Evolutionary conservation across 176 grass and related monocot genomes (phyloP).

Genomic region (Pharus latifolius): DNA sequence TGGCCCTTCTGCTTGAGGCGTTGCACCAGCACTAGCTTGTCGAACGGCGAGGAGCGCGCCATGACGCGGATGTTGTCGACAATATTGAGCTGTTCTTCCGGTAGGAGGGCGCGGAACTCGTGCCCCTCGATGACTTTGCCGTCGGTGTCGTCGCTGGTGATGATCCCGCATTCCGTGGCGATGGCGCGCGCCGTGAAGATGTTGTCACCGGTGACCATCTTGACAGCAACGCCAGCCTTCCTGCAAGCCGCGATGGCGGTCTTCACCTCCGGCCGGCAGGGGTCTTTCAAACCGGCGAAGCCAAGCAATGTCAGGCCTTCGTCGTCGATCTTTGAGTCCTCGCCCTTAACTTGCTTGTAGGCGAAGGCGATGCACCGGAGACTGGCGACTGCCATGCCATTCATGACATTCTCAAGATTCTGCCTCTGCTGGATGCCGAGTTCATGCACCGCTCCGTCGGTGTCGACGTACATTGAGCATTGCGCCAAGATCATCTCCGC

Average conservation of each 20-base stretch:
- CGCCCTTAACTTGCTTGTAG: constrained; percentile 30
- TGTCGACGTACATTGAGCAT: constrained; percentile 28
- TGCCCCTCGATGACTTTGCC: constrained; percentile 58
- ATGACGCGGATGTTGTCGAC: constrained; percentile 56
- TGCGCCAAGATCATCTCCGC: constrained; percentile 67
- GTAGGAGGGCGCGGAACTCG: constrained; percentile 55
- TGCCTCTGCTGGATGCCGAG: constrained; percentile 20
- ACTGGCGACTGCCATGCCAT: constrained; percentile 44
- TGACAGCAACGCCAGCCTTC: constrained; percentile 47
- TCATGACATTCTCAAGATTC: constrained; percentile 42
- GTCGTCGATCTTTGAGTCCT: constrained; percentile 30
- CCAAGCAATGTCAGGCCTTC: constrained; percentile 50
- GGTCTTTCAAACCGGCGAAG: constrained; percentile 75
- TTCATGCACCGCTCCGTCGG: neutral
- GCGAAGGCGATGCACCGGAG: constrained; percentile 81
- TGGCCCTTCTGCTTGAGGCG: constrained; percentile 73
- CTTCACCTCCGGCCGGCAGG: constrained; percentile 63
- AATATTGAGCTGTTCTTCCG: constrained; percentile 32
- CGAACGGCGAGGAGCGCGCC: constrained; percentile 48
- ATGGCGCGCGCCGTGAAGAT: constrained; percentile 72
- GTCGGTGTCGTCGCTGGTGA: neutral
- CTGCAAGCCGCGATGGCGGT: constrained; percentile 44
- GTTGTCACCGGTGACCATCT: constrained; percentile 97
- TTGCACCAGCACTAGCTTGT: constrained; percentile 68
- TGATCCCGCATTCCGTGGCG: constrained; percentile 70